Evolutionary conservation across 148 eudicot genomes (phyloP).

Genomic region (Rhododendron griersonianum): DNA sequence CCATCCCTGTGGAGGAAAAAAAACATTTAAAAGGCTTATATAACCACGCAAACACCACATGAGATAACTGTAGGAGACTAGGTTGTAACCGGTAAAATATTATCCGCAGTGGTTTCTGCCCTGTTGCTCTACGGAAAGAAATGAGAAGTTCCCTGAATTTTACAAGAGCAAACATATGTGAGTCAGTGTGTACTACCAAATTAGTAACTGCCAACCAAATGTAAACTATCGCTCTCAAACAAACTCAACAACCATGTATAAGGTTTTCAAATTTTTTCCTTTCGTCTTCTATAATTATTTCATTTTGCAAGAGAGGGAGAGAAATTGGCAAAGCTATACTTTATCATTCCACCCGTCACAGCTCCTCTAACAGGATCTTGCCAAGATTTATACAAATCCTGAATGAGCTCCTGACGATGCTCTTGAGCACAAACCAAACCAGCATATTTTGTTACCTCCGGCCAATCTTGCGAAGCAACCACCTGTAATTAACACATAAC

Average conservation of each 20-base stretch:
- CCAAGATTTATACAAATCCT: slow-evolving; percentile 65
- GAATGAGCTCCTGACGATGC: slow-evolving; percentile 72
- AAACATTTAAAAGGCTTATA: not conserved
- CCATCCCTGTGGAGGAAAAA: slow-evolving; percentile 50
- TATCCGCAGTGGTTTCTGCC: slow-evolving; percentile 66
- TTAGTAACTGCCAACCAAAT: not conserved
- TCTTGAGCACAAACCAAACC: slow-evolving; percentile 79
- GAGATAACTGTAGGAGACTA: not conserved
- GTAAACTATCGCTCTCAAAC: not conserved
- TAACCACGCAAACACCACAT: not conserved
- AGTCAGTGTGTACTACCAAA: not conserved
- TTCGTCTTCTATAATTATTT: not conserved
- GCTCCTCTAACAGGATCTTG: slow-evolving; percentile 57
- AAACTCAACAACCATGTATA: not conserved
- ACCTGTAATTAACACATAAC: slow-evolving; percentile 33
- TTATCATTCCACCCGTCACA: slow-evolving; percentile 71
- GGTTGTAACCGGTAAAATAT: slow-evolving; percentile 71
- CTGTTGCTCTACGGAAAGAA: slow-evolving; percentile 69
- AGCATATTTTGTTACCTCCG: slow-evolving; percentile 75
- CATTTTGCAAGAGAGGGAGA: not conserved
- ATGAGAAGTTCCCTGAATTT: slow-evolving; percentile 67
- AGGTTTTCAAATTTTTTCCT: not conserved
- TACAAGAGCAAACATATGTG: not conserved
- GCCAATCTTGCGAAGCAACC: slow-evolving; percentile 88
- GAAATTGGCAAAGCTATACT: slow-evolving; percentile 26